Evolutionary conservation across 2,329 filamentous ascomycete genomes (phyloP).

Genomic region (Ophiobolus disseminans): DNA sequence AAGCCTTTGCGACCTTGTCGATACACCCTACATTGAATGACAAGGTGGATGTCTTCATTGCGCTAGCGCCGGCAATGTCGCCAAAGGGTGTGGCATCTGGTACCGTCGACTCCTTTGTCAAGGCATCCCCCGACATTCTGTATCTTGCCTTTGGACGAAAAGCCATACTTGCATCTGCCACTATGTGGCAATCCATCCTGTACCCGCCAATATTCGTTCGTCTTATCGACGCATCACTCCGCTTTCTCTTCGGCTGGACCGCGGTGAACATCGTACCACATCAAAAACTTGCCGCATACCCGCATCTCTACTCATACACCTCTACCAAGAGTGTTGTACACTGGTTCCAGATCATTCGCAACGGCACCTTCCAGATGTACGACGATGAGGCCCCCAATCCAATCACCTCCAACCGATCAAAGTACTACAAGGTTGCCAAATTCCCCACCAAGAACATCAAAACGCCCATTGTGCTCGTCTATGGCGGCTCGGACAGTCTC

Average conservation of each 20-base stretch:
- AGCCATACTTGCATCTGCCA: constrained; percentile 88
- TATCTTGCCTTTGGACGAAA: constrained; percentile 92
- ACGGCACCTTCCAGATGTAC: constrained; percentile 96
- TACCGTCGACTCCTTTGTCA: constrained; percentile 90
- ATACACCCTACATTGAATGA: constrained; percentile 92
- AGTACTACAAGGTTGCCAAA: constrained; percentile 94
- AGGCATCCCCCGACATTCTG: constrained; percentile 88
- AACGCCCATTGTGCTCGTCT: constrained; percentile 91
- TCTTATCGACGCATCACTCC: constrained; percentile 80
- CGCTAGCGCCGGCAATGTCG: constrained; percentile 94
- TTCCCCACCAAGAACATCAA: constrained; percentile 98
- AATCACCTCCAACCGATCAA: constrained; percentile 72
- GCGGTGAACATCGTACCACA: constrained; percentile 81
- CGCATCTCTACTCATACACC: constrained; percentile 95
- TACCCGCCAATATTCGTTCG: constrained; percentile 94
- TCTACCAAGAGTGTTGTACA: constrained; percentile 97
- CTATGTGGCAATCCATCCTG: constrained; percentile 96
- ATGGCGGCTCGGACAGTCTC: constrained; percentile 90
- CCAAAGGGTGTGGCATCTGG: constrained; percentile 89
- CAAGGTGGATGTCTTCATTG: constrained; percentile 95
- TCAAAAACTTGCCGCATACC: constrained; percentile 94
- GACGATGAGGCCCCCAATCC: constrained; percentile 90
- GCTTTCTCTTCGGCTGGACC: constrained; percentile 89
- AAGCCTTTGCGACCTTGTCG: constrained; percentile 91
- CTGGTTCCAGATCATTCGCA: constrained; percentile 99